A percentile compares a stretch with the other conserved stretches of the same genome.
phyloP scores from a whole-genome alignment of 176 grass and related monocot genomes.

The Stipa capillata region DNA sequence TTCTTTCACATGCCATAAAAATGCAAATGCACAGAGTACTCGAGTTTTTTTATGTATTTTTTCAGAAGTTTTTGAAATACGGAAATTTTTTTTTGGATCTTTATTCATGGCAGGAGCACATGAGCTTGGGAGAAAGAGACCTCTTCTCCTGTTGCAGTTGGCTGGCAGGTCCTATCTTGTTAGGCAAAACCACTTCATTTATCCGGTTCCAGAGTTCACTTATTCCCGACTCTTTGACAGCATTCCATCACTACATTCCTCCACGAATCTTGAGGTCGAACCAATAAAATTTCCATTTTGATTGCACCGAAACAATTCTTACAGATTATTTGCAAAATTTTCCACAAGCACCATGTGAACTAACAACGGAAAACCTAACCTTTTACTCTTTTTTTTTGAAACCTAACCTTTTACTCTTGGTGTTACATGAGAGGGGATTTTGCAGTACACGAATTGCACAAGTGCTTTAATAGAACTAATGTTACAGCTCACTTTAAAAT shows the following conservation, averaged over 20 bases:
- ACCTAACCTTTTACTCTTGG: background rate
- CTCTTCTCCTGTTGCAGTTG: too few species aligned
- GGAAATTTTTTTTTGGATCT: too few species aligned
- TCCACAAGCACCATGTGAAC: background rate
- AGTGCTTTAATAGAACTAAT: background rate
- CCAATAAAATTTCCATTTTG: background rate
- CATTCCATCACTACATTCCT: background rate
- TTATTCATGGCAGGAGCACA: too few species aligned
- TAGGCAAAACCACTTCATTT: background rate
- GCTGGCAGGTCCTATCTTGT: background rate
- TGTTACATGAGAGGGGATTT: constrained; percentile 11
- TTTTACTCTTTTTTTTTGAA: too few species aligned
- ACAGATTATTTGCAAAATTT: constrained; percentile 28
- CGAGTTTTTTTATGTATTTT: too few species aligned
- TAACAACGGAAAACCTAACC: background rate
- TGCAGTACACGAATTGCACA: background rate
- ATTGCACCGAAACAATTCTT: background rate
- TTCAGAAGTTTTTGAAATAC: too few species aligned
- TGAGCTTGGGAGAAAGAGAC: too few species aligned
- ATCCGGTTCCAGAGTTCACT: background rate
- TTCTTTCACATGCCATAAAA: too few species aligned
- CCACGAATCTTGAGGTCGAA: background rate
- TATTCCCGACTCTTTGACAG: background rate
- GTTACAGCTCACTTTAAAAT: background rate
- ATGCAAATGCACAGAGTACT: too few species aligned